Conservation (phyloP, 2,329 filamentous ascomycete species). For the Ramichloridium luteum region DNA sequence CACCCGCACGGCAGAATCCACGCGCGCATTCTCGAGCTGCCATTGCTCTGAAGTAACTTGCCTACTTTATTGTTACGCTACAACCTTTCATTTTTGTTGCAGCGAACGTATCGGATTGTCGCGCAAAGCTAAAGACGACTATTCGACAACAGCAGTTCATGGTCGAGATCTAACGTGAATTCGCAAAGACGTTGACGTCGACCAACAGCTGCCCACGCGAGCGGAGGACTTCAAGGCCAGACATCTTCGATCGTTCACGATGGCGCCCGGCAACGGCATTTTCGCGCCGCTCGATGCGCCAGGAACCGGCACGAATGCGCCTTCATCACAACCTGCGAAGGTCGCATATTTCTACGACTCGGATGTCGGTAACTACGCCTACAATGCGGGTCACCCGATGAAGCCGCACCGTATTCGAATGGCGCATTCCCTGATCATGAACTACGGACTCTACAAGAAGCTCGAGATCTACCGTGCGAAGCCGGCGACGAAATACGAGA, state of each 20-base stretch:
- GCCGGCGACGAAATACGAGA: constrained; percentile 51
- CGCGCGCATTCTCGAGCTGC: too few species aligned
- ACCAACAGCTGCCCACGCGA: too few species aligned
- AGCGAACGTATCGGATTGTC: too few species aligned
- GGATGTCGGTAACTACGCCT: constrained; percentile 96
- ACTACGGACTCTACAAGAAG: constrained; percentile 60
- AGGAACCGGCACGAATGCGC: constrained; percentile 36
- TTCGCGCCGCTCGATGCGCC: constrained; percentile 40
- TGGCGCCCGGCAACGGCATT: constrained; percentile 24
- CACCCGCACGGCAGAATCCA: too few species aligned
- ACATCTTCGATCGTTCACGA: too few species aligned
- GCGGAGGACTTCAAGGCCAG: too few species aligned
- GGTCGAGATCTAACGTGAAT: too few species aligned
- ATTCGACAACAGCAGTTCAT: too few species aligned
- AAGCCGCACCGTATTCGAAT: constrained; percentile 57
- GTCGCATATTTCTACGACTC: constrained; percentile 98
- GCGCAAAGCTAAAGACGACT: too few species aligned
- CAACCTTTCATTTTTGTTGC: too few species aligned
- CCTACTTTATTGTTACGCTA: constrained; percentile 8
- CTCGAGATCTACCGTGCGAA: constrained; percentile 51
- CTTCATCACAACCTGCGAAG: constrained; percentile 53
- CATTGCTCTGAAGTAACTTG: too few species aligned
- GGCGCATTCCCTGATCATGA: constrained; percentile 55
- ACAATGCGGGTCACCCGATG: constrained; percentile 63
- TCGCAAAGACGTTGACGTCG: too few species aligned